These are phyloP conservation scores for Globisporangium carolinianum DNA, from an alignment of 352 stramenopile species.

Conservation along the genomic window DNA sequence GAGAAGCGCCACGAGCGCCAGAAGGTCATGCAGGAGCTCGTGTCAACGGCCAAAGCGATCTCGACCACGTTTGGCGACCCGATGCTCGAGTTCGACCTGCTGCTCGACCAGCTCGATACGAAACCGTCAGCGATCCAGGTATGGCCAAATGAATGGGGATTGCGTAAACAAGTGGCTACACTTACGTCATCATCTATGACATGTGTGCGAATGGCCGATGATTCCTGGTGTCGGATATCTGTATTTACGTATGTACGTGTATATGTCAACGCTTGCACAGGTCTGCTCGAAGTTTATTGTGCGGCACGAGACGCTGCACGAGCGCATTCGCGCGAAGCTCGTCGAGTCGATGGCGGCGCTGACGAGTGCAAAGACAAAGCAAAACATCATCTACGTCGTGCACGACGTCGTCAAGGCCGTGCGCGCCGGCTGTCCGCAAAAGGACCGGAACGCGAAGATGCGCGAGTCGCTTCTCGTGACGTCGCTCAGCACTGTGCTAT, in stretches of 20 bases:
- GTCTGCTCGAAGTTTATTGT: constrained; percentile 82
- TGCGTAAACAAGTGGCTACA: too few species aligned
- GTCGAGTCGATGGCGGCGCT: constrained; percentile 55
- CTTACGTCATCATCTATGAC: neutral
- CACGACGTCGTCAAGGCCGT: constrained; percentile 80
- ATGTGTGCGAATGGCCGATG: neutral
- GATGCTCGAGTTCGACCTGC: constrained; percentile 80
- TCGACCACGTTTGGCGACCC: constrained; percentile 75
- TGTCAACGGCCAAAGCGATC: constrained; percentile 65
- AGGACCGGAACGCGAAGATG: constrained; percentile 76
- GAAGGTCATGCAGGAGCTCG: constrained; percentile 78
- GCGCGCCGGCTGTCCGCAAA: constrained; percentile 55
- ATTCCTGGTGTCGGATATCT: neutral
- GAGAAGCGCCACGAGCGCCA: constrained; percentile 69
- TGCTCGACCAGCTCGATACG: constrained; percentile 80
- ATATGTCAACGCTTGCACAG: constrained; percentile 18
- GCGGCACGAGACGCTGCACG: constrained; percentile 66
- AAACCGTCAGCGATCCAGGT: constrained; percentile 83
- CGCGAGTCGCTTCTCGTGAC: constrained; percentile 52
- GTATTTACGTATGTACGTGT: constrained; percentile 5
- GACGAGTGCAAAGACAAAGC: constrained; percentile 55
- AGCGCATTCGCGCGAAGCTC: constrained; percentile 63
- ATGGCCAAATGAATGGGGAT: constrained; percentile 9
- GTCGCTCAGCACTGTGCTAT: constrained; percentile 65
- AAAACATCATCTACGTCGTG: constrained; percentile 77